A percentile compares a stretch with the other conserved stretches of the same genome.
phyloP scores from a whole-genome alignment of 176 grass and related monocot species.

The Oryza officinalis region DNA sequence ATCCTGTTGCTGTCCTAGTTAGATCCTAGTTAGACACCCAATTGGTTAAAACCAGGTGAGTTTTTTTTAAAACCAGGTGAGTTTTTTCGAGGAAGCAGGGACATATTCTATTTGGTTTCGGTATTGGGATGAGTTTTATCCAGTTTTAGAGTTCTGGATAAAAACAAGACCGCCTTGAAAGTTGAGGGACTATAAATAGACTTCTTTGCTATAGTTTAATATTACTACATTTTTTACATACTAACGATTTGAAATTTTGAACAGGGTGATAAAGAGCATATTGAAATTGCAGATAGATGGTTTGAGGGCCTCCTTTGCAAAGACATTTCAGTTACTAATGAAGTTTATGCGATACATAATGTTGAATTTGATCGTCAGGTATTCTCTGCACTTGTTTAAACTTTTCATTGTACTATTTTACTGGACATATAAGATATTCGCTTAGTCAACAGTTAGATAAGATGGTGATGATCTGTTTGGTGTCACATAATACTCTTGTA shows the following conservation, averaged over 20 bases:
- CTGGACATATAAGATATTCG: background rate
- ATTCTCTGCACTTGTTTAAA: conserved; percentile 32
- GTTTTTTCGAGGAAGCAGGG: too few relatives aligned
- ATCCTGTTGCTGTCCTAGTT: too few relatives aligned
- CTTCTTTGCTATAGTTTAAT: background rate
- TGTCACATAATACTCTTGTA: too few relatives aligned
- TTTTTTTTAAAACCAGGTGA: too few relatives aligned
- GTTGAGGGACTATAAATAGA: background rate
- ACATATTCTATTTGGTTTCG: background rate
- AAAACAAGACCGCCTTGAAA: background rate
- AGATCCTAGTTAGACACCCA: too few relatives aligned
- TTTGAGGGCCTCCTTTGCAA: conserved; percentile 73
- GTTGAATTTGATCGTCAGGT: conserved; percentile 95
- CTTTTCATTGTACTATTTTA: conserved; percentile 20
- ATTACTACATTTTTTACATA: conserved; percentile 18
- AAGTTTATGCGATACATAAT: conserved; percentile 82
- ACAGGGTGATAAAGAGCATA: conserved; percentile 62
- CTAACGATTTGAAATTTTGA: conserved; percentile 28
- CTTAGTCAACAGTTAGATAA: background rate
- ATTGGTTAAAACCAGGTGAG: too few relatives aligned
- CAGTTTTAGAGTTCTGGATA: background rate
- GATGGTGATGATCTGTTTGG: background rate
- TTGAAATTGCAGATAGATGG: conserved; percentile 73
- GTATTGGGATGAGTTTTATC: background rate
- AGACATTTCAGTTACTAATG: conserved; percentile 80